Evolutionary conservation across 331 rosid genomes (phyloP).

Genomic region (Malus hybrid): DNA sequence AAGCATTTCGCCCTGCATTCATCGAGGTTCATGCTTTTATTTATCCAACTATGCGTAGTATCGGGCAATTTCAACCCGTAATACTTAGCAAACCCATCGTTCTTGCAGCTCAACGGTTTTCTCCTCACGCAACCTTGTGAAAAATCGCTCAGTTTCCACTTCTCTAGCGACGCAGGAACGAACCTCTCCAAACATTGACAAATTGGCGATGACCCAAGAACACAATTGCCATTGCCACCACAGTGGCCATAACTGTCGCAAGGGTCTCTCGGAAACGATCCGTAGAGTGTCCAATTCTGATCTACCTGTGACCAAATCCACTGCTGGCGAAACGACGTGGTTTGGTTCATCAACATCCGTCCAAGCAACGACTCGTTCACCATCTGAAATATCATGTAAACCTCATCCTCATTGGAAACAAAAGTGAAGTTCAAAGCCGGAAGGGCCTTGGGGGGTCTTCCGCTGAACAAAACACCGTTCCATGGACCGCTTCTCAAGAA

Average conservation of each 20-base stretch:
- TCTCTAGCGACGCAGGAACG: conserved; percentile 19
- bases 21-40: conserved; percentile 10
- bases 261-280: conserved; percentile 36
- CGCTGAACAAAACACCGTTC: conserved; percentile 52
- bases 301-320: conserved; percentile 29
- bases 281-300: conserved; percentile 36
- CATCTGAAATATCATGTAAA: not conserved
- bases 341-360: conserved; percentile 18
- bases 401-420: conserved; percentile 6
- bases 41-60: conserved; percentile 35
- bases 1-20: conserved; percentile 26
- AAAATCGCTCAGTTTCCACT: conserved; percentile 37
- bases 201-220: conserved; percentile 26
- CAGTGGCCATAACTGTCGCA: conserved; percentile 34
- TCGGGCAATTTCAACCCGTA: conserved; percentile 38
- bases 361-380: not conserved
- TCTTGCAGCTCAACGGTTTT: conserved; percentile 18
- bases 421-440: conserved; percentile 10
- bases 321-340: not conserved
- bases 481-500: conserved; percentile 49
- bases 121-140: conserved; percentile 31
- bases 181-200: conserved; percentile 46
- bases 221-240: conserved; percentile 36
- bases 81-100: conserved; percentile 25
- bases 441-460: conserved; percentile 18